Percentiles rank a stretch among this genome's conserved stretches.
These are phyloP conservation scores for Chaetomiaceae sp. DNA, from an alignment of 2,329 filamentous ascomycete species.

Conservation along the genomic window DNA sequence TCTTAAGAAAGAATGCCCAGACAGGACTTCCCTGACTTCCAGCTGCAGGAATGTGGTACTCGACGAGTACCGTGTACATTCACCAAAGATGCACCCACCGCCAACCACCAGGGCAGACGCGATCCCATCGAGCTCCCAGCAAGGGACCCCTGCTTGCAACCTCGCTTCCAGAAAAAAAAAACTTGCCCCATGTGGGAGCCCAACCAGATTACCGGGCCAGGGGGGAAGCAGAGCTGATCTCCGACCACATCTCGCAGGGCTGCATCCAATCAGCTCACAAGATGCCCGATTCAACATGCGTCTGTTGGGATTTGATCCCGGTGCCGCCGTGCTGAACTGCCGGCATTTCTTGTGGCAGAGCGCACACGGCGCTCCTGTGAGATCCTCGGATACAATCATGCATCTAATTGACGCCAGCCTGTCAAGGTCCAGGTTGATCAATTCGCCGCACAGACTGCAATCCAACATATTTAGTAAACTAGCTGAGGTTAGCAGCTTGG, in stretches of 20 bases:
- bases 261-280: conserved; percentile 11
- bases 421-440: not conserved
- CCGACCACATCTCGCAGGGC: not conserved
- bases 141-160: conserved; percentile 6
- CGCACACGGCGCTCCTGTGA: not conserved
- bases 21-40: too few relatives aligned
- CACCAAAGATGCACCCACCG: too few relatives aligned
- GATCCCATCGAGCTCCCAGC: too few relatives aligned
- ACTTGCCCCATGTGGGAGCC: conserved; percentile 17
- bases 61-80: too few relatives aligned
- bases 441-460: not conserved
- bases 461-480: too few relatives aligned
- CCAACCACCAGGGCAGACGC: too few relatives aligned
- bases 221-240: conserved; percentile 11
- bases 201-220: conserved; percentile 26
- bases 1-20: too few relatives aligned
- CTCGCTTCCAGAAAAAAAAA: conserved; percentile 24
- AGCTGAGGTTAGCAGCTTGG: too few relatives aligned
- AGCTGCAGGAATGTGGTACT: too few relatives aligned
- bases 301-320: too few relatives aligned
- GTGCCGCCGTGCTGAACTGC: too few relatives aligned
- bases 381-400: conserved; percentile 6
- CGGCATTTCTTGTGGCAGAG: not conserved
- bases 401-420: not conserved
- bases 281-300: not conserved